Conservation (phyloP, 495 filamentous ascomycete genomes). For the Neurospora africana region DNA sequence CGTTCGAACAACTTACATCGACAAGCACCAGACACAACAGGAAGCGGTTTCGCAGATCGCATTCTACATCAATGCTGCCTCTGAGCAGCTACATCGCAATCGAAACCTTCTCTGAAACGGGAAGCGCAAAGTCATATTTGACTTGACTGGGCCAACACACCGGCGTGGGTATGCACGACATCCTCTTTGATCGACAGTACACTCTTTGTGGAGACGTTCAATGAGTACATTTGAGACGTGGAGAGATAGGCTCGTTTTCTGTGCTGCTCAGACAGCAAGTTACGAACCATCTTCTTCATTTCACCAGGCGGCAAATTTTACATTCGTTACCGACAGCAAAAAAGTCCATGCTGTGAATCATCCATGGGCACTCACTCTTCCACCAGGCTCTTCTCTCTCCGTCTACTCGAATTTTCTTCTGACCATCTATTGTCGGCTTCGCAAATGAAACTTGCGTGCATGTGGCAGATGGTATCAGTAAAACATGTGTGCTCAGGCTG, state of each 20-base stretch:
- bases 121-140: not conserved
- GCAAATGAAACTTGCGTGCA: not conserved
- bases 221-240: not conserved
- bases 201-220: not conserved
- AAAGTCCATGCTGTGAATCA: not conserved
- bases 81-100: not conserved
- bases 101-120: not conserved
- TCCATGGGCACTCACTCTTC: not conserved
- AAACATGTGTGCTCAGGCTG: not conserved
- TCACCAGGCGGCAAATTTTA: not conserved
- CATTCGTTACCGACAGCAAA: not conserved
- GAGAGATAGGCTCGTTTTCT: not conserved
- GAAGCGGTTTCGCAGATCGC: not conserved
- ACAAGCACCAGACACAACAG: not conserved
- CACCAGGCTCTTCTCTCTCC: not conserved
- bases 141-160: not conserved
- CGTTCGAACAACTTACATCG: not conserved
- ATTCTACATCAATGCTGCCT: not conserved
- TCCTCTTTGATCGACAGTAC: not conserved
- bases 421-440: not conserved
- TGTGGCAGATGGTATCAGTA: not conserved
- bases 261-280: not conserved
- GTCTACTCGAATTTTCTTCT: not conserved
- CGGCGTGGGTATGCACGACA: not conserved
- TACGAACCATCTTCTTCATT: not conserved